A percentile compares a stretch with the other conserved stretches of the same genome.
These are phyloP conservation scores for Favolaschia claudopus DNA, from an alignment of 768 basidiomycete species.

Conservation along the genomic window DNA sequence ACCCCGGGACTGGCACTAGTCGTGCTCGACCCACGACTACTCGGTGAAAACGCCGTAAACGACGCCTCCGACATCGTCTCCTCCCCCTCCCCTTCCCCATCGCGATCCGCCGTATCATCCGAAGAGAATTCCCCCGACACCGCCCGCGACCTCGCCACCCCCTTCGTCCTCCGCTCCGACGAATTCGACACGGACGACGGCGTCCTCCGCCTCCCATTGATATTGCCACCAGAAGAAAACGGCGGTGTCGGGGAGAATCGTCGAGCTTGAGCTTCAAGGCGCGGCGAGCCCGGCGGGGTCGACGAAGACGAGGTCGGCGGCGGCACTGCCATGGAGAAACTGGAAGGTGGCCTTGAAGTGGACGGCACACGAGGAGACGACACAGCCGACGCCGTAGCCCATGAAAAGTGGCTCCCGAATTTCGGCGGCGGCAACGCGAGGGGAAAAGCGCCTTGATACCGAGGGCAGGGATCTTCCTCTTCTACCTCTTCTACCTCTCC, in stretches of 20 bases:
- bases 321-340: slow-evolving; percentile 4
- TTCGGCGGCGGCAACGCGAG: not conserved
- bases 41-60: slow-evolving; percentile 31
- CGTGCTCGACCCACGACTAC: slow-evolving; percentile 29
- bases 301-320: slow-evolving; percentile 15
- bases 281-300: slow-evolving; percentile 10
- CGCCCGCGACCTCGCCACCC: slow-evolving; percentile 3
- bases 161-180: slow-evolving; percentile 6
- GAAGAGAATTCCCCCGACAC: slow-evolving; percentile 1
- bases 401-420: not conserved
- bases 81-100: slow-evolving; percentile 3
- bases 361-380: slow-evolving; percentile 24
- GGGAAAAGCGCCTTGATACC: too few species aligned
- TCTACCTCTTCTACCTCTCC: too few species aligned
- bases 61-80: slow-evolving; percentile 26
- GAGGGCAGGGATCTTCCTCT: too few species aligned
- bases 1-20: slow-evolving; percentile 20
- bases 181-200: slow-evolving; percentile 17
- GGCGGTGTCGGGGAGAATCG: slow-evolving; percentile 8
- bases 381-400: slow-evolving; percentile 60
- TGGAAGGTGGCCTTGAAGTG: slow-evolving; percentile 5
- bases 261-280: slow-evolving; percentile 13
- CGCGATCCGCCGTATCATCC: slow-evolving; percentile 14
- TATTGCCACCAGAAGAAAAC: slow-evolving; percentile 8
- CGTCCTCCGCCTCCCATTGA: slow-evolving; percentile 2